Conservation (phyloP, 2,329 filamentous ascomycete genomes). For the Annulohypoxylon truncatum region DNA sequence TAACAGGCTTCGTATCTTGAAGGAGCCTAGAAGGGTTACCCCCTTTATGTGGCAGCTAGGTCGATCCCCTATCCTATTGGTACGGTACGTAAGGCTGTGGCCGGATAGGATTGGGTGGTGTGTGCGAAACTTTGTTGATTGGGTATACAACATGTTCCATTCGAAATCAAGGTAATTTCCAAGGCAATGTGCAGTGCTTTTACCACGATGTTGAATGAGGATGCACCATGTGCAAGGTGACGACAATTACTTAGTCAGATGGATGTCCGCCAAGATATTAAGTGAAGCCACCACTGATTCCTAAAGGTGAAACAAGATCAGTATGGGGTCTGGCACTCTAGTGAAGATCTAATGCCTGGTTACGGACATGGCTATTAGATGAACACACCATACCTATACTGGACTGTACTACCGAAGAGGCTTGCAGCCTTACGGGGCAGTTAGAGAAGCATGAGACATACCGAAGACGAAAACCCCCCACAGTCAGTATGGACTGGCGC, state of each 20-base stretch:
- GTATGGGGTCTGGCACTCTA: background rate
- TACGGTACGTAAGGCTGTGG: background rate
- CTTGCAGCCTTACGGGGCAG: background rate
- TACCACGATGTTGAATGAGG: background rate
- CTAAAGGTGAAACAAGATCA: background rate
- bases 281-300: background rate
- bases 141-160: background rate
- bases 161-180: background rate
- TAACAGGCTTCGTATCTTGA: background rate
- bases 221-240: background rate
- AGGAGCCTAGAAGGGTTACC: background rate
- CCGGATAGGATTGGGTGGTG: background rate
- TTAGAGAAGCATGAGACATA: background rate
- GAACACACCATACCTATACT: background rate
- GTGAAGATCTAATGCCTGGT: background rate
- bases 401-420: background rate
- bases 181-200: background rate
- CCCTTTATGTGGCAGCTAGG: background rate
- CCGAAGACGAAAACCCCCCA: background rate
- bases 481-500: background rate
- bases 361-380: background rate
- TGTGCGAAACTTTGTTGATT: background rate
- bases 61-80: background rate
- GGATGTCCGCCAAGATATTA: background rate
- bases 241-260: background rate